Evolutionary conservation across 106 monocot species (phyloP).

Genomic region (Dendrobium officinale): DNA sequence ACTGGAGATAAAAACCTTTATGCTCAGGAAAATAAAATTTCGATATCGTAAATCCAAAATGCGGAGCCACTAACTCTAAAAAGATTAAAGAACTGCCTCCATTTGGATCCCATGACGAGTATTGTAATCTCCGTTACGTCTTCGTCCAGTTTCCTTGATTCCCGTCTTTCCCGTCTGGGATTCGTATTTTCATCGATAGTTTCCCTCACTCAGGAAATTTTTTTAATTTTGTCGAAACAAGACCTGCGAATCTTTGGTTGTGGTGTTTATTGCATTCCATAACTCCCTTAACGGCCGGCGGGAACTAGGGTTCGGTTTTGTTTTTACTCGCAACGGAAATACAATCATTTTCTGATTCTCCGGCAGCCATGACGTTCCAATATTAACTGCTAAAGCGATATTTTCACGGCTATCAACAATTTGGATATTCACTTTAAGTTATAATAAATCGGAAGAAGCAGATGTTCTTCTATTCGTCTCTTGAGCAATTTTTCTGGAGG

Average conservation of each 20-base stretch:
- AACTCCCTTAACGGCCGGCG: neutral
- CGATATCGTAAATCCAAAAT: no score
- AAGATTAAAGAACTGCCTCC: no score
- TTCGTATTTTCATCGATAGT: neutral
- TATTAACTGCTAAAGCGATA: neutral
- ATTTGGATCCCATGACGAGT: neutral
- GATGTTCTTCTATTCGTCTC: neutral
- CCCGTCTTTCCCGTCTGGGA: neutral
- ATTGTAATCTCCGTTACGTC: neutral
- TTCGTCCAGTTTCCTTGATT: neutral
- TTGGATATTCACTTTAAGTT: neutral
- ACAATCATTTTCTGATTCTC: neutral
- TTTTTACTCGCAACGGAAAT: neutral
- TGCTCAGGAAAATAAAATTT: no score
- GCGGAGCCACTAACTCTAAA: no score
- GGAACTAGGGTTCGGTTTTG: neutral
- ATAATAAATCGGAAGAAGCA: neutral
- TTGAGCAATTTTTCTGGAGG: neutral
- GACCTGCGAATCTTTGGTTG: neutral
- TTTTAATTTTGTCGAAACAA: neutral
- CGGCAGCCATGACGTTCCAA: conserved; percentile 2
- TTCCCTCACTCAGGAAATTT: neutral
- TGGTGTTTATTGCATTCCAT: neutral
- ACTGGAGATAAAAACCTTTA: no score
- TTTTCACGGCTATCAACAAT: neutral